Evolutionary conservation across 2,329 filamentous ascomycete genomes (phyloP), one percentile per base, ranked within the genome.

Genomic region (Colletotrichum lini): DNA sequence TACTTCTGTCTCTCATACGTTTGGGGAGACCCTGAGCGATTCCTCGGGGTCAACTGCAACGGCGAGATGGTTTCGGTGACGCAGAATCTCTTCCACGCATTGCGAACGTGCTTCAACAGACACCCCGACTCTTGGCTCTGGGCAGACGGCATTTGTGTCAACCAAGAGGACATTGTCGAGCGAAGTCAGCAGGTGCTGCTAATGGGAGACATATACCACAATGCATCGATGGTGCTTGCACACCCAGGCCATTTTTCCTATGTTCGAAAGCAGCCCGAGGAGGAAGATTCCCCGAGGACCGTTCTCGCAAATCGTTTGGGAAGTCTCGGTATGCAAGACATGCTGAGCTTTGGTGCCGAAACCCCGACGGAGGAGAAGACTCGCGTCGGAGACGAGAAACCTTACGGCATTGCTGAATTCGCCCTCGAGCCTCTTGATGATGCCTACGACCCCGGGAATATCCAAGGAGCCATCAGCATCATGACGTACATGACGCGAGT

Each of bases 1-100:
- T 70, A 69, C 12, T 47, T 70, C 1, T 70, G 67, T 38, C 57
- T 71, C 4, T 71, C 68, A 0, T 71, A 71, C 16, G 64, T 67
- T 8, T 71, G 68, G 68, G 57, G 65, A 21, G 52, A 67, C 4
- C 61, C 67, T 0, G 9, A 58, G 4, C 56, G 63, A 9, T 56
- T 49, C 15, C 16, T 61, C 0, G 23, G 40, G 9, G 10, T 65
- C 44, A 70, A 61, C 52, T 67, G 62, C 38, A 40, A 70, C 15
- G 63, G 56, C 2, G 23, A 56, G 35, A 67, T 56, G 54, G 21
- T 70, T 7, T 16, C 57, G 2, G 56, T 44, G 13, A 70, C 67
- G 4, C 63, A 49, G 15, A 67, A 70, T n/a, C 40, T 70, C 2
- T 70, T 57, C 2, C 64, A 61, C 10, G 67, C 67, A 5, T 13